Base-by-base conservation (phyloP, 768 basidiomycete genomes). In the Porpolomopsis calyptriformis region DNA sequence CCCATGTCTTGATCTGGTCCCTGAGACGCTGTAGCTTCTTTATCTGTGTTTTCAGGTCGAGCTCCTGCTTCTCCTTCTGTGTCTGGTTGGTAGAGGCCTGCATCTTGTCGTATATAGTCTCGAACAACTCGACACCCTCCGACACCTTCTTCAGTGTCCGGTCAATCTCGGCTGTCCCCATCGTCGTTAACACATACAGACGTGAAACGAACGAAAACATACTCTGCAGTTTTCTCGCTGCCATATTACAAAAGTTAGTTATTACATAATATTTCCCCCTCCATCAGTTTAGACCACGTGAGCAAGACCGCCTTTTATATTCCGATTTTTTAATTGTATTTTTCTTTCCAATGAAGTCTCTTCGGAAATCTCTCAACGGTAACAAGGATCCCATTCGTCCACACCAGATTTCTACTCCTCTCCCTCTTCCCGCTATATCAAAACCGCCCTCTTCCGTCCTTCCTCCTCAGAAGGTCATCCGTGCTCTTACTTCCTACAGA, bases 1-100 rank as follows among this genome's bases (percentile, higher is more conserved):
- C 80, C 96, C 96, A 99, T 2, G 90, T 90, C 80, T 99, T 99
- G 60, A 99, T 98, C 72, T 99, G 96, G 41, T 92, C 94, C 70
- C 98, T 92, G 61, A 98, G 71, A 56, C 98, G 81, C 64, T 99
- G 96, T 43, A 90, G 80, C 67, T 99, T 99, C 77, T 98, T 96
- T 64, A 97, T 97, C 71, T 97, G 93, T 0, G 94, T 88, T 64
- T 76, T 74, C 34, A 74, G 59, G 53, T 74, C 72, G 27, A 71
- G 58, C 51, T 72, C 71, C 10, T 68, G 68, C 57, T 74, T 74
- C 60, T 74, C 72, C 45, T 74, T 74, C 69, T 74, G 72, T 0
- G 72, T 72, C 56, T 93, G 83, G 68, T 96, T 98, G 25, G 88
- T 87, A 14, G 93, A 86, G 40, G 85, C 76, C 63, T 92, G 86